phyloP scores from a whole-genome alignment of 768 basidiomycete genomes.

The Boletus eberwhitei region DNA sequence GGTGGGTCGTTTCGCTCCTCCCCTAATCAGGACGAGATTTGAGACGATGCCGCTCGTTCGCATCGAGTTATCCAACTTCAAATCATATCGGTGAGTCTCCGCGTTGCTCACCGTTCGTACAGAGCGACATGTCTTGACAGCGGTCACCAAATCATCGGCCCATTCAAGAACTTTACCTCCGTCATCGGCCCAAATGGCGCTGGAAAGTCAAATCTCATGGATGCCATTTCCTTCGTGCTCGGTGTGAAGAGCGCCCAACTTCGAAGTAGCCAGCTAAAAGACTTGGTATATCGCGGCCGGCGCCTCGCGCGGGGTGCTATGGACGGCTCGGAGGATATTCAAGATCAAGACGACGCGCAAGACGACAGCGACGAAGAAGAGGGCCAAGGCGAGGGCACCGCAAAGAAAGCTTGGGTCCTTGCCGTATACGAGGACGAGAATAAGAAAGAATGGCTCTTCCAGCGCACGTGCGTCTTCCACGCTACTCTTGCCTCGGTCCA shows the following conservation, averaged over 20 bases:
- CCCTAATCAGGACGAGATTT: constrained; percentile 19
- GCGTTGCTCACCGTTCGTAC: neutral
- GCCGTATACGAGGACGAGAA: constrained; percentile 81
- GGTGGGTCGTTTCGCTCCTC: constrained; percentile 6
- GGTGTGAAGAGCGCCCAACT: constrained; percentile 94
- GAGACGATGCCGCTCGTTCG: constrained; percentile 69
- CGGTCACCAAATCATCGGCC: constrained; percentile 83
- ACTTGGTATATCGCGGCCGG: constrained; percentile 92
- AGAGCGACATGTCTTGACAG: constrained; percentile 33
- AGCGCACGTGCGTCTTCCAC: constrained; percentile 71
- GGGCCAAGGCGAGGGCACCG: constrained; percentile 72
- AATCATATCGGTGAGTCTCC: constrained; percentile 73
- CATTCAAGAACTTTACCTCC: constrained; percentile 91
- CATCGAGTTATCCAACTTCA: constrained; percentile 95
- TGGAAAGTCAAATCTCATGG: constrained; percentile 99
- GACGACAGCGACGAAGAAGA: constrained; percentile 45
- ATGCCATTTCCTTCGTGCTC: constrained; percentile 98
- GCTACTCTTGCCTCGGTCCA: neutral
- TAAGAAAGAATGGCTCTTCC: constrained; percentile 85
- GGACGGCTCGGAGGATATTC: constrained; percentile 41
- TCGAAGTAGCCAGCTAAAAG: constrained; percentile 89
- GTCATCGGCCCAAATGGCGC: constrained; percentile 99
- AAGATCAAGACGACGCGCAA: constrained; percentile 47
- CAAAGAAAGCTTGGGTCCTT: constrained; percentile 93
- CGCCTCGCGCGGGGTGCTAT: constrained; percentile 53